Conservation (phyloP, 768 basidiomycete genomes). For the Suillus ampliporus region DNA sequence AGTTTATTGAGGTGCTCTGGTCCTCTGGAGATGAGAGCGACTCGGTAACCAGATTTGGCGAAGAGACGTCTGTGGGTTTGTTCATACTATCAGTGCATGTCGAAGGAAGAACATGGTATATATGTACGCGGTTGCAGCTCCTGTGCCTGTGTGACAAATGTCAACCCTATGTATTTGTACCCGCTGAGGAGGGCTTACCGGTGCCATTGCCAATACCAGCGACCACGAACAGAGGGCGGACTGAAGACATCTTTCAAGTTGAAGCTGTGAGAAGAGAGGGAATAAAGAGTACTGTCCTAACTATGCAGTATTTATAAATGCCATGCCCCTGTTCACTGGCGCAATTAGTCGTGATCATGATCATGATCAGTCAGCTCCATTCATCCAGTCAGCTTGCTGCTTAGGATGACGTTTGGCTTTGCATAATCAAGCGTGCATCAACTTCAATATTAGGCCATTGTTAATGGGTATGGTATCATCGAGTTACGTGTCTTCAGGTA, state of each 20-base stretch:
- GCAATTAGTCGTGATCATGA: slow-evolving; percentile 4
- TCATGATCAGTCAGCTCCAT: not conserved
- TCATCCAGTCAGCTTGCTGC: not conserved
- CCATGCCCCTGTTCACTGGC: not conserved
- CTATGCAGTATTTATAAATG: slow-evolving; percentile 19
- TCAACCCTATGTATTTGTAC: slow-evolving; percentile 7
- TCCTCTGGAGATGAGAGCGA: slow-evolving; percentile 70
- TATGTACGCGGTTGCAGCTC: slow-evolving; percentile 61
- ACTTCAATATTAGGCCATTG: not conserved
- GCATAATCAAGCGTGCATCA: not conserved
- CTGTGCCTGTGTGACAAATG: slow-evolving; percentile 52
- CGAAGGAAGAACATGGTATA: not conserved
- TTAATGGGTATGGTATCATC: not conserved
- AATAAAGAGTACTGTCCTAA: not conserved
- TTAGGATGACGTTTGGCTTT: not conserved
- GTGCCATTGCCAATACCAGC: slow-evolving; percentile 56
- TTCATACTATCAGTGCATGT: slow-evolving; percentile 6
- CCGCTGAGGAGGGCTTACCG: slow-evolving; percentile 26
- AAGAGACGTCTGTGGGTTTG: slow-evolving; percentile 54
- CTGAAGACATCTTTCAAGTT: slow-evolving; percentile 31
- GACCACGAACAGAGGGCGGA: slow-evolving; percentile 60
- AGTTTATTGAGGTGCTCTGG: slow-evolving; percentile 55
- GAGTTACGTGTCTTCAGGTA: not conserved
- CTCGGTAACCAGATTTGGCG: slow-evolving; percentile 64
- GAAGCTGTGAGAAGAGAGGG: not conserved